A percentile compares a stretch with the other conserved stretches of the same genome.
These are phyloP conservation scores for Aspergillus tubingensis DNA, from an alignment of 2,329 filamentous ascomycete genomes.

Conservation along the genomic window DNA sequence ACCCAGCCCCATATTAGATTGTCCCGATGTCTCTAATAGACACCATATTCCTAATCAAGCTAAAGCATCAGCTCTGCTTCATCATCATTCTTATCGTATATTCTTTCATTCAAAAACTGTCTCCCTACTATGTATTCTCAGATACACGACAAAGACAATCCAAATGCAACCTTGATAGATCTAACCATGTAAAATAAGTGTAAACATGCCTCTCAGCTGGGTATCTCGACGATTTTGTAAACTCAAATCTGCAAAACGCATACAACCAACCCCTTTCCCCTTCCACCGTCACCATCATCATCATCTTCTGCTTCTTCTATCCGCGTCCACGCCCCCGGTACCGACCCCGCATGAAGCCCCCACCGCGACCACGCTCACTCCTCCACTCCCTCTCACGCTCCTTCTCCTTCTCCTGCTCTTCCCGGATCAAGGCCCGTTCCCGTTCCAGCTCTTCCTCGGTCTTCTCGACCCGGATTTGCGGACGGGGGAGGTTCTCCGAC, in stretches of 20 bases:
- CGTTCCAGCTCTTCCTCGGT: slow-evolving; percentile 69
- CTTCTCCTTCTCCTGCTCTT: slow-evolving; percentile 60
- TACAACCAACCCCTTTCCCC: neutral
- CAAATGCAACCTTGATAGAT: slow-evolving; percentile 1
- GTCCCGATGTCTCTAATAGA: neutral
- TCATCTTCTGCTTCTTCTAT: slow-evolving; percentile 13
- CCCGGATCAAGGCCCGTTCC: slow-evolving; percentile 57
- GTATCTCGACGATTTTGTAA: slow-evolving; percentile 13
- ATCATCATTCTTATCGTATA: neutral
- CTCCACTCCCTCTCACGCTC: slow-evolving; percentile 57
- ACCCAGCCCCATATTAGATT: neutral
- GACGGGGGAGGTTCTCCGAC: slow-evolving; percentile 64
- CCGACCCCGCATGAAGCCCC: slow-evolving; percentile 46
- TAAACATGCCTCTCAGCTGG: slow-evolving; percentile 9
- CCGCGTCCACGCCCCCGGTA: slow-evolving; percentile 51
- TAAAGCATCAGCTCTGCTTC: neutral
- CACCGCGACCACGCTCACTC: slow-evolving; percentile 54
- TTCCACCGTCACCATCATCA: too few species aligned
- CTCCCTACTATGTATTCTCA: neutral
- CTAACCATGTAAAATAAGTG: neutral
- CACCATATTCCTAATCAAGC: neutral
- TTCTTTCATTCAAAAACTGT: neutral
- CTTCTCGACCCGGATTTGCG: slow-evolving; percentile 66
- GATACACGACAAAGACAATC: neutral
- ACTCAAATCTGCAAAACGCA: slow-evolving; percentile 13